phyloP scores from a whole-genome alignment of 768 basidiomycete genomes.

The Favolaschia claudopus region DNA sequence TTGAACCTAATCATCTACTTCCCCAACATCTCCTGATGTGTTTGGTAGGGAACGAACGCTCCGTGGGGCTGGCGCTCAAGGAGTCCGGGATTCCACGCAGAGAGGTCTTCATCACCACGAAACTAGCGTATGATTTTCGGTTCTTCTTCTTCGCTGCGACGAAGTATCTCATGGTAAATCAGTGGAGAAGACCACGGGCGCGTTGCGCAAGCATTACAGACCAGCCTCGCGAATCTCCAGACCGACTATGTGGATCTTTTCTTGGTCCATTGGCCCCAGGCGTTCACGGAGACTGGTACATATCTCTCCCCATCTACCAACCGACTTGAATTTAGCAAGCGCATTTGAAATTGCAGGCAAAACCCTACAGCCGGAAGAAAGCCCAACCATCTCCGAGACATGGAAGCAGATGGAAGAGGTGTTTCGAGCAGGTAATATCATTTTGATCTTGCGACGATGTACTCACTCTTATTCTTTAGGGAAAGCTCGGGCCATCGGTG shows the following conservation, averaged over 20 bases:
- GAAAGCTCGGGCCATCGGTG: slow-evolving; percentile 50
- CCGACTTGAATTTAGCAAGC: background rate
- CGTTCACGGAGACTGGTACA: slow-evolving; percentile 27
- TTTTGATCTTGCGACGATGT: too few species aligned
- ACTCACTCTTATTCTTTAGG: slow-evolving; percentile 32
- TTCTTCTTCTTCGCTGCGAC: too few species aligned
- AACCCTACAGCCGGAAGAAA: slow-evolving; percentile 28
- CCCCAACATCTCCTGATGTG: background rate
- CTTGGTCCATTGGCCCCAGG: slow-evolving; percentile 50
- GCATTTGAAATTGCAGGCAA: slow-evolving; percentile 13
- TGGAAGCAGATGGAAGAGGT: slow-evolving; percentile 52
- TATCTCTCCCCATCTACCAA: background rate
- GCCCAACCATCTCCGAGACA: slow-evolving; percentile 44
- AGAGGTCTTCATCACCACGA: slow-evolving; percentile 51
- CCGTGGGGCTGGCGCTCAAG: slow-evolving; percentile 47
- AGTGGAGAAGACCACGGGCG: slow-evolving; percentile 43
- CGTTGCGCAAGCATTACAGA: slow-evolving; percentile 42
- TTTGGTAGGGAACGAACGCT: slow-evolving; percentile 39
- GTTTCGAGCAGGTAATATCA: slow-evolving; percentile 41
- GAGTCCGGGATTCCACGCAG: slow-evolving; percentile 48
- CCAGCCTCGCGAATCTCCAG: slow-evolving; percentile 41
- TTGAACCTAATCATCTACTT: background rate
- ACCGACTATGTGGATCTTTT: slow-evolving; percentile 59
- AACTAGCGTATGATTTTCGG: slow-evolving; percentile 42
- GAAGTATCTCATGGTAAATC: background rate